Evolutionary conservation across 2,329 filamentous ascomycete species (phyloP).

Genomic region (Penicillium sclerotigenum): DNA sequence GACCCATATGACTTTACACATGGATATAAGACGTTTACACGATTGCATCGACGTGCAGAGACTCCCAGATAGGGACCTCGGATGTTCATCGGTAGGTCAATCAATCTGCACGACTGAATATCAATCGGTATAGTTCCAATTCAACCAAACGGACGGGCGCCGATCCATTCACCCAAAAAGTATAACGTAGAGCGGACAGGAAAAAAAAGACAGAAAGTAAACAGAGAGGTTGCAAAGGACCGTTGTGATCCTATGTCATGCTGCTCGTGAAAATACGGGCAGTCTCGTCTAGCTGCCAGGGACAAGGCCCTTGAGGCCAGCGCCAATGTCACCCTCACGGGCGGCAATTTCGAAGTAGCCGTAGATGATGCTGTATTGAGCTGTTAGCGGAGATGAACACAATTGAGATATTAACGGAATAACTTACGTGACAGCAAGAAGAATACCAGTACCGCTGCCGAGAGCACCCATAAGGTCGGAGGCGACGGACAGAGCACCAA

Average conservation of each 20-base stretch:
- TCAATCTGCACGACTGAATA: conserved; percentile 3
- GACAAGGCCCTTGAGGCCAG: conserved; percentile 68
- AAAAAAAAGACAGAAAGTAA: conserved; percentile 26
- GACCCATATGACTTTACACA: conserved; percentile 9
- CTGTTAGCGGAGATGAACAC: conserved; percentile 24
- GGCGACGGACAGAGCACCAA: conserved; percentile 92
- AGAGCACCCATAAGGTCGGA: conserved; percentile 95
- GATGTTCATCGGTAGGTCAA: not conserved
- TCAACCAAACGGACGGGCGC: conserved; percentile 15
- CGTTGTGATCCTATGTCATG: conserved; percentile 27
- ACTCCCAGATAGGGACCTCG: not conserved
- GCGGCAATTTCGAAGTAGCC: conserved; percentile 99
- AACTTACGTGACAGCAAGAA: conserved; percentile 95
- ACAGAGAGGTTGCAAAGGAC: conserved; percentile 17
- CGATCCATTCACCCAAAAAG: conserved; percentile 28
- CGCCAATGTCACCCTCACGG: conserved; percentile 88
- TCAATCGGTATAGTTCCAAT: not conserved
- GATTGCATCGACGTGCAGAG: not conserved
- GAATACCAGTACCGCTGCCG: conserved; percentile 93
- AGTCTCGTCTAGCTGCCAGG: conserved; percentile 41
- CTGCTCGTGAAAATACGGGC: conserved; percentile 32
- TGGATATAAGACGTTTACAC: not conserved
- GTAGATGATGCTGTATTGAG: conserved; percentile 79
- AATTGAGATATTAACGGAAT: not conserved
- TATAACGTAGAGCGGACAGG: conserved; percentile 19